Evolutionary conservation across 306 rosid genomes (phyloP), one percentile per base, ranked within the genome.

Genomic region (Castanopsis chinensis): DNA sequence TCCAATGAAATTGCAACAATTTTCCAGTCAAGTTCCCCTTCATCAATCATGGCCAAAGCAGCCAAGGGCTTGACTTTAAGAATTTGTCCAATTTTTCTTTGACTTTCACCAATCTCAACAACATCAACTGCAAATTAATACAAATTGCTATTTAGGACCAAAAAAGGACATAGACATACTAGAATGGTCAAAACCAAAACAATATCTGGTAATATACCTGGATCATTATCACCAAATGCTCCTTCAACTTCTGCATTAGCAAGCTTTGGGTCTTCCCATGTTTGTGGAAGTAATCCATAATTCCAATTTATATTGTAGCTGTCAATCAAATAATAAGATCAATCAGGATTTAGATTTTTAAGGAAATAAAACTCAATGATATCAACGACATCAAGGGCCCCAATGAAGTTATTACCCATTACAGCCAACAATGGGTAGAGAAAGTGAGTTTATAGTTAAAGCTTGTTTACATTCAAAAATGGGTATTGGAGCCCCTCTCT

Each of bases 1-100:
- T 95, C 97, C 68, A 95, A 75, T 67, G 99, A 91, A 84, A 96
- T 91, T 76, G 98, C 97, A 83, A 96, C 88, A 75, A 95, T 91
- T 83, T 96, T 95, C 99, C 99, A 96, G 93, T 96, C 99, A 79
- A 96, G 98, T 76, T 96, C 99, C 77, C 99, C 99, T 85, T 93
- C 99, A 85, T 96, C 99, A 80, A 96, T 93, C 99, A 96, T 96
- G 56, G 99, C 99, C 72, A 96, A 85, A 74, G 97, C 98, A 86
- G 88, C 99, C 87, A 96, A 82, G 55, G 99, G 98, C 84, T 96
- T 96, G 73, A 96, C 88, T 85, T 57, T 93, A 73, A 93, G 93
- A 88, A 96, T 77, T 76, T 92, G 90, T 1, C 98, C 98, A 51
- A 92, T 81, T 75, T 94, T 92, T 82, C 97, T 65, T 57, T 37